These are phyloP conservation scores for Blastocystis hominis DNA, from an alignment of 352 stramenopile genomes.

Conservation along the genomic window DNA sequence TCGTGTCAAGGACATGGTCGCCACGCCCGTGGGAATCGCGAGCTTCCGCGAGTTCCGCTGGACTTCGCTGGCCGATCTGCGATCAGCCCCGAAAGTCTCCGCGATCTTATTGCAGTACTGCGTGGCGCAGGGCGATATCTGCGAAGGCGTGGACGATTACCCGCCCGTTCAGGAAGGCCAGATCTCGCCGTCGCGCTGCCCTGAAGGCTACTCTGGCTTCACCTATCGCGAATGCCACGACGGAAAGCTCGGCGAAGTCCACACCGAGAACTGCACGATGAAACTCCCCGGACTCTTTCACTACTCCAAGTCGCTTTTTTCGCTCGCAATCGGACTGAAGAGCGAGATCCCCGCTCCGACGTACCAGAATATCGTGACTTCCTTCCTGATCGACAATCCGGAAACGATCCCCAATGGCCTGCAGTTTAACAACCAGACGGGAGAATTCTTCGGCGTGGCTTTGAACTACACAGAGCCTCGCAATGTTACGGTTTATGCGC, in stretches of 20 bases:
- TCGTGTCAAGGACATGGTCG: background rate
- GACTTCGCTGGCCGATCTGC: background rate
- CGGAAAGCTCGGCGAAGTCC: background rate
- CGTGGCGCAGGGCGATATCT: background rate
- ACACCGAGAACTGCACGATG: background rate
- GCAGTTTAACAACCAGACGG: background rate
- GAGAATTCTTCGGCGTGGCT: background rate
- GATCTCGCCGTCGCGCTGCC: background rate
- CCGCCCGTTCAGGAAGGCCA: slow-evolving; percentile 14
- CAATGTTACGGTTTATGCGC: background rate
- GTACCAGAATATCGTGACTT: background rate
- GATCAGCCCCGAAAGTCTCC: background rate
- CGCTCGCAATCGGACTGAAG: background rate
- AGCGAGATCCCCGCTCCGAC: background rate
- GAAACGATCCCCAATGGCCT: background rate
- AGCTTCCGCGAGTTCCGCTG: background rate
- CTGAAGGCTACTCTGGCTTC: background rate
- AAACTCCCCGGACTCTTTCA: background rate
- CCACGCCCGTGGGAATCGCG: background rate
- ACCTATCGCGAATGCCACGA: background rate
- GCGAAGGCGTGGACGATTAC: background rate
- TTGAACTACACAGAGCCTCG: background rate
- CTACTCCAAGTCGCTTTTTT: background rate
- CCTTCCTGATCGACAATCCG: background rate
- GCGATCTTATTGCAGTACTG: background rate